Evolutionary conservation across 257 asterid species (phyloP), one percentile per base, ranked within the genome.

Genomic region (Rhazya stricta): DNA sequence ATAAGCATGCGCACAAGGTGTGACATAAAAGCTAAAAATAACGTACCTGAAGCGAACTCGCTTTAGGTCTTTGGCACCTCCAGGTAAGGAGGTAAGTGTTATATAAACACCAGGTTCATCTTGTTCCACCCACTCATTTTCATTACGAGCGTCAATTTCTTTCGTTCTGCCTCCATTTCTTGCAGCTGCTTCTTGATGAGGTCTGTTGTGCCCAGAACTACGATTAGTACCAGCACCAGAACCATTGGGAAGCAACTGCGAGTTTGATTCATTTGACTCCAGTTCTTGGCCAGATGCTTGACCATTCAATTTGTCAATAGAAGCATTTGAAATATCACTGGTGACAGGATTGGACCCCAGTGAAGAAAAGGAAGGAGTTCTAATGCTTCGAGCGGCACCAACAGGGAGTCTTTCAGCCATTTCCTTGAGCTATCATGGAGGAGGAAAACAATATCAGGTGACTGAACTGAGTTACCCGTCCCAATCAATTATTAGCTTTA

Each of bases 401-500:
- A 94, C 96, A n/a, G 99, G 99, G 75, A 92, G 84, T 82, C 93
- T 89, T 81, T 94, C 99, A 71, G 99, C 99, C 97, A 94, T 90
- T 82, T 94, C 99, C 88, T 94, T 94, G 72, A 94, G 88, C 99
- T 94, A 57, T 75, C 74, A 78, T 27, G 57, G 56, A 43, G 57
- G n/a, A 43, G 10, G n/a, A 75, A 37, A 69, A 46, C 57, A 68
- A 61, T 21, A 75, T 85, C 80, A 79, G 81, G 29, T 50, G 23
- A 76, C n/a, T 32, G 45, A 62, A 66, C 27, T 50, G n/a, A 39
- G 37, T 41, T 29, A 13, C 51, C 29, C n/a, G 7, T 11, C n/a
- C 34, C 43, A n/a, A 43, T 50, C 43, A 43, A 43, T 54, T 4
- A 76, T 69, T 34, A 36, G 29, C 60, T 41, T 3, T 58, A 57